These are phyloP conservation scores for Termitomyces sp. DNA, from an alignment of 768 basidiomycete species.

Conservation along the genomic window DNA sequence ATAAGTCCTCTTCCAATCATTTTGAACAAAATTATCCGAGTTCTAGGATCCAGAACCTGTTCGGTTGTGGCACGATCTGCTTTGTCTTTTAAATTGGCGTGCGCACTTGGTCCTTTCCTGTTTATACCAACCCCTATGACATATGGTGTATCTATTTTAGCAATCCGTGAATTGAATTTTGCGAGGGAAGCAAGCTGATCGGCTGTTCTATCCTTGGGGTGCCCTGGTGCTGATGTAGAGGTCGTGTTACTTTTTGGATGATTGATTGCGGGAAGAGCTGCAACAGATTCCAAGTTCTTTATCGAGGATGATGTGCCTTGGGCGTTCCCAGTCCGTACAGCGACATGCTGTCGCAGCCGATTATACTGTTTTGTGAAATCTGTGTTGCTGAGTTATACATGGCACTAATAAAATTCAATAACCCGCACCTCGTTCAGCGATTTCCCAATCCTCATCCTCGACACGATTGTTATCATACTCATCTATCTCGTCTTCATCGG, in stretches of 20 bases:
- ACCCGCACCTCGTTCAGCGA: constrained; percentile 68
- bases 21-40: constrained; percentile 89
- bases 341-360: constrained; percentile 86
- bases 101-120: constrained; percentile 85
- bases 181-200: constrained; percentile 73
- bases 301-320: constrained; percentile 51
- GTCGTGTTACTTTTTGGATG: constrained; percentile 39
- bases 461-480: constrained; percentile 55
- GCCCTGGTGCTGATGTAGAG: constrained; percentile 17
- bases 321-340: constrained; percentile 69
- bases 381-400: constrained; percentile 24
- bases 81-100: constrained; percentile 91
- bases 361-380: constrained; percentile 99
- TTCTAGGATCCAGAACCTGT: constrained; percentile 96
- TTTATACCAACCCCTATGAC: constrained; percentile 71
- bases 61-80: constrained; percentile 95
- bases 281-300: constrained; percentile 44
- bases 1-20: constrained; percentile 90
- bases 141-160: constrained; percentile 74
- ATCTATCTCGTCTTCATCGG: constrained; percentile 34
- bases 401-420: too few species aligned
- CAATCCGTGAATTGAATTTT: constrained; percentile 70
- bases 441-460: constrained; percentile 88
- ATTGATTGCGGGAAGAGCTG: constrained; percentile 67
- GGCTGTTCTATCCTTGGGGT: constrained; percentile 51